A percentile compares a stretch with the other conserved stretches of the same genome.
These are phyloP conservation scores for Cronartium quercuum DNA, from an alignment of 1,284 basidiomycete species.

Conservation along the genomic window DNA sequence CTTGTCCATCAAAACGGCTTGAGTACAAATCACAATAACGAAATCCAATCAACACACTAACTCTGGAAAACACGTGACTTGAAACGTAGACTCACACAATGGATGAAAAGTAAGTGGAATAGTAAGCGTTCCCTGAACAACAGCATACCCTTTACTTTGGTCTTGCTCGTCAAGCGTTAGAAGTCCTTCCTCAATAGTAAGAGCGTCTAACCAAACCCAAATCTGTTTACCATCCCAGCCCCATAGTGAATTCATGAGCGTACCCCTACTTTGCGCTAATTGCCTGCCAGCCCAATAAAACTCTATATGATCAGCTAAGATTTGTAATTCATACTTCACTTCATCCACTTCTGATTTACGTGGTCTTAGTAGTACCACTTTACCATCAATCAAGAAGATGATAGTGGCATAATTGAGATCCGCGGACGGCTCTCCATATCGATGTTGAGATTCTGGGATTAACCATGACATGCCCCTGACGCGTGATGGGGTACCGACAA, in stretches of 20 bases:
- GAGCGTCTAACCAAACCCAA: conserved; percentile 88
- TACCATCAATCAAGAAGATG: conserved; percentile 90
- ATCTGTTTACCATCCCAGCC: conserved; percentile 86
- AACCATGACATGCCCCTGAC: conserved; percentile 95
- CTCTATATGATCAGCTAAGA: conserved; percentile 89
- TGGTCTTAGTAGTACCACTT: conserved; percentile 69
- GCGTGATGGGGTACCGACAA: conserved; percentile 74
- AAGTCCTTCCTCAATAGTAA: conserved; percentile 66
- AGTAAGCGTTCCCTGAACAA: conserved; percentile 83
- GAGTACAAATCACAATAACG: background rate
- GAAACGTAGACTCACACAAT: conserved; percentile 61
- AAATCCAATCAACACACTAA: background rate
- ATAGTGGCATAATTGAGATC: conserved; percentile 91
- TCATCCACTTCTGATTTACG: conserved; percentile 54
- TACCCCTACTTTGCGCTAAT: conserved; percentile 71
- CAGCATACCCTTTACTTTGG: conserved; percentile 50
- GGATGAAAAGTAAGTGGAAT: conserved; percentile 92
- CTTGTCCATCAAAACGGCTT: conserved; percentile 95
- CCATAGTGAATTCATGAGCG: conserved; percentile 94
- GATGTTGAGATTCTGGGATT: conserved; percentile 86
- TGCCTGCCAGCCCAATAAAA: conserved; percentile 88
- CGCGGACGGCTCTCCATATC: conserved; percentile 85
- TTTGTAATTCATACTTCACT: conserved; percentile 95
- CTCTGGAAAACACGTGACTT: background rate
- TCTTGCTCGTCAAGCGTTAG: conserved; percentile 39